A percentile compares a stretch with the other conserved stretches of the same genome.
Evolutionary conservation across 208 protist species (phyloP).

Genomic region (Trypanosomatidae sp.): DNA sequence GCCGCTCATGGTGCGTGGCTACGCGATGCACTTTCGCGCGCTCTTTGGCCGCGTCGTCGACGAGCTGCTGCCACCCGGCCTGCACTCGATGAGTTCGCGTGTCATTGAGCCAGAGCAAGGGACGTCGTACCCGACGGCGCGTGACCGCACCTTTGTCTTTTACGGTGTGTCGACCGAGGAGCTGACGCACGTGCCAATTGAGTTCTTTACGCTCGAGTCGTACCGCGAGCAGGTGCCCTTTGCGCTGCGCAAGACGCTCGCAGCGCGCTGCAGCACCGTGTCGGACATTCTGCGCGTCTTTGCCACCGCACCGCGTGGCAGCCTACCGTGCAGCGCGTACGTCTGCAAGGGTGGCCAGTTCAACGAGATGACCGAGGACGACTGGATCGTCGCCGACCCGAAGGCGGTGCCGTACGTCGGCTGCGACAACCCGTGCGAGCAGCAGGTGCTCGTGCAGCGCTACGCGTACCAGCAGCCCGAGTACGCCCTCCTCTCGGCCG

Average conservation of each 20-base stretch:
- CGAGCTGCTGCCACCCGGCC: constrained; percentile 70
- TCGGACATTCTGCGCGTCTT: constrained; percentile 65
- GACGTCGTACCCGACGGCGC: constrained; percentile 8
- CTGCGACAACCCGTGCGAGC: constrained; percentile 49
- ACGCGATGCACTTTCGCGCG: constrained; percentile 77
- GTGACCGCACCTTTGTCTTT: constrained; percentile 83
- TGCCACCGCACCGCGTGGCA: constrained; percentile 56
- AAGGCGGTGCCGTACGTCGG: constrained; percentile 47
- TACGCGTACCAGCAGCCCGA: constrained; percentile 84
- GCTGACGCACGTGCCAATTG: constrained; percentile 81
- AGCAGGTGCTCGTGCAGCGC: constrained; percentile 53
- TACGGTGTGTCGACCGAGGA: constrained; percentile 62
- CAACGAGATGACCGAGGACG: constrained; percentile 61
- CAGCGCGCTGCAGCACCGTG: constrained; percentile 37
- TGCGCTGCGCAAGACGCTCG: constrained; percentile 70
- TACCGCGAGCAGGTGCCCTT: constrained; percentile 87
- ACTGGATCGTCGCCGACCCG: constrained; percentile 79
- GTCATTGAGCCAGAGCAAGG: constrained; percentile 78
- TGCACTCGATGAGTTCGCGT: constrained; percentile 75
- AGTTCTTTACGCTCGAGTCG: constrained; percentile 88
- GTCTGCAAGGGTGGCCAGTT: constrained; percentile 86
- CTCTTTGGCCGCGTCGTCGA: constrained; percentile 84
- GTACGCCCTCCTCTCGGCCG: constrained; percentile 84
- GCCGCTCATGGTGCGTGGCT: constrained; percentile 75
- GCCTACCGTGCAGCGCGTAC: constrained; percentile 61